Conservation (phyloP, 225 moss, liverwort and hornwort species). For the Pleurozium schreberi region DNA sequence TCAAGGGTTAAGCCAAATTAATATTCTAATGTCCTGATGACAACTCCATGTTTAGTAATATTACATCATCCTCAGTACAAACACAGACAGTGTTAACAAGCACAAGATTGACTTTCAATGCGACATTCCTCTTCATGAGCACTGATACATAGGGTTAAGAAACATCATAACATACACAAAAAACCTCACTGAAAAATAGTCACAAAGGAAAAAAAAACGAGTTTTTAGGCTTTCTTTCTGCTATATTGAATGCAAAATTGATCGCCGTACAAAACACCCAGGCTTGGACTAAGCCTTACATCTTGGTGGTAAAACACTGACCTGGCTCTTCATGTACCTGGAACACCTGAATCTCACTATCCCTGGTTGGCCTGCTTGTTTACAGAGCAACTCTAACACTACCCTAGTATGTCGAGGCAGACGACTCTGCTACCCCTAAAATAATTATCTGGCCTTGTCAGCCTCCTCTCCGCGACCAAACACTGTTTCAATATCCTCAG, state of each 20-base stretch:
- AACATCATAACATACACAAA: neutral
- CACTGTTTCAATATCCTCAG: conserved; percentile 86
- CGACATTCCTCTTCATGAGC: neutral
- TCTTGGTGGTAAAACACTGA: neutral
- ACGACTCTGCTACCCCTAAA: neutral
- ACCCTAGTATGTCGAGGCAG: neutral
- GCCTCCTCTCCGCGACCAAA: conserved; percentile 76
- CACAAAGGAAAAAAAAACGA: neutral
- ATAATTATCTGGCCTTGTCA: conserved; percentile 18
- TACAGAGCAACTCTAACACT: neutral
- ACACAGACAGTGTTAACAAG: neutral
- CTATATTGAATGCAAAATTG: conserved; percentile 10
- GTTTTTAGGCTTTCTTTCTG: neutral
- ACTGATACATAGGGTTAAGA: neutral
- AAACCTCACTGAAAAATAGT: neutral
- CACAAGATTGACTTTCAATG: neutral
- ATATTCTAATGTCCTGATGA: neutral
- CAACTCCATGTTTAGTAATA: no score
- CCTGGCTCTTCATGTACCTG: neutral
- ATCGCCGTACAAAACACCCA: conserved; percentile 3
- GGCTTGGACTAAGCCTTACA: neutral
- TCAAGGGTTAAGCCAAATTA: no score
- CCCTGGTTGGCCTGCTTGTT: neutral
- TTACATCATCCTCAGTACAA: neutral
- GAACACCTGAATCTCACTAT: neutral